Evolutionary conservation across 2,329 filamentous ascomycete genomes (phyloP), one percentile per base, ranked within the genome.

Genomic region (Alternaria atra): DNA sequence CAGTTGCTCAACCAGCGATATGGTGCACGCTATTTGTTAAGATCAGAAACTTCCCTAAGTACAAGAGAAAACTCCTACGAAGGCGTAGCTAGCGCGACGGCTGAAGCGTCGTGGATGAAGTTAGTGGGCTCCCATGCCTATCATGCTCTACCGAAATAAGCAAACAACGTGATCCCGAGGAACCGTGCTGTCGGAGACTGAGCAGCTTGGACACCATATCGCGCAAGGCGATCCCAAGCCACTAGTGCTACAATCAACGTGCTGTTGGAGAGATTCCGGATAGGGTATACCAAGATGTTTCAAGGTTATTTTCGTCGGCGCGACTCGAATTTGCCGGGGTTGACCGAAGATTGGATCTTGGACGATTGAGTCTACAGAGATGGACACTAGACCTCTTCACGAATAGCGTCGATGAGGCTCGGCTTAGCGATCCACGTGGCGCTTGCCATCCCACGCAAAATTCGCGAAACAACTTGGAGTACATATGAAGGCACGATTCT

Each of bases 161-260:
- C 25, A 25, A 34, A 50, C 17, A 27, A 35, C 46, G 34, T 34
- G 20, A 25, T 13, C 46, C 8, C 5, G 32, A 35, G 20, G 30
- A 15, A 3, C 20, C 13, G 30, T 25, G 30, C 34, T 25, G 15
- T 30, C 9, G 13, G 35, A 39, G 12, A n/a, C 43, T 37, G 35
- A 20, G 43, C n/a, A 50, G 23, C 44, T 20, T 29, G 13, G 56
- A 27, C 35, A 46, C n/a, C 15, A 15, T 29, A 40, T 27, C 30
- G 37, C 34, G 52, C 48, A 48, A 35, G 12, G 35, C 40, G 32
- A 52, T 67, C 30, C 67, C 67, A 70, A 70, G 67, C 64, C 67
- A 67, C 55, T 70, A 70, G 67, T 32, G 67, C 67, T 59, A 50
- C 27, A 44, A 68, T 70, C 67, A 43, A 70, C 64, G 30, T 51